Evolutionary conservation across 2,329 filamentous ascomycete genomes (phyloP).

Genomic region (Neurospora sp.): DNA sequence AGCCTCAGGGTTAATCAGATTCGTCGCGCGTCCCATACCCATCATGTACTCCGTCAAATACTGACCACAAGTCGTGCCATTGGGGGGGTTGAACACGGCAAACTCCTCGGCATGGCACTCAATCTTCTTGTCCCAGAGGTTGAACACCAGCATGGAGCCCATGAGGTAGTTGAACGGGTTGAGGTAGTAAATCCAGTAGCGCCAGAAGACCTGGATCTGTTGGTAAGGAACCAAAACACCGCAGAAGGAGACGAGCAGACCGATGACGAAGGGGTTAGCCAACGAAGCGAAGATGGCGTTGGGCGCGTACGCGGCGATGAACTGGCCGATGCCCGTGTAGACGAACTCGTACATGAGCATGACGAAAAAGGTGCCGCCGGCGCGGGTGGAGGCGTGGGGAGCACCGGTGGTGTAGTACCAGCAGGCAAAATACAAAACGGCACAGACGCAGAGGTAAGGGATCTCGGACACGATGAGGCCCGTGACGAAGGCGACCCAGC

Average conservation of each 20-base stretch:
- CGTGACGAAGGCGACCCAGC: slow-evolving; percentile 49
- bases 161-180: slow-evolving; percentile 56
- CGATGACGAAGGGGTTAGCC: slow-evolving; percentile 46
- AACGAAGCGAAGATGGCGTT: slow-evolving; percentile 51
- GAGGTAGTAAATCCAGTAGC: slow-evolving; percentile 53
- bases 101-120: slow-evolving; percentile 39
- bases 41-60: slow-evolving; percentile 46
- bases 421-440: slow-evolving; percentile 38
- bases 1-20: slow-evolving; percentile 51
- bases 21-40: slow-evolving; percentile 35
- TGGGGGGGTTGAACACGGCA: slow-evolving; percentile 40
- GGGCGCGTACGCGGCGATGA: slow-evolving; percentile 53
- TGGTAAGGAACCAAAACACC: slow-evolving; percentile 63
- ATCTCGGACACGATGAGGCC: slow-evolving; percentile 40
- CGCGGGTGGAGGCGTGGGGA: slow-evolving; percentile 30
- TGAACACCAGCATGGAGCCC: slow-evolving; percentile 44
- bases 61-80: slow-evolving; percentile 42
- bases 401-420: slow-evolving; percentile 53
- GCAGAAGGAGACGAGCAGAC: slow-evolving; percentile 59
- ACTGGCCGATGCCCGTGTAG: slow-evolving; percentile 52
- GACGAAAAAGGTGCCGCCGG: slow-evolving; percentile 43
- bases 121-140: slow-evolving; percentile 36
- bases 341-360: slow-evolving; percentile 52
- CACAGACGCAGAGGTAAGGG: slow-evolving; percentile 35
- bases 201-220: slow-evolving; percentile 57